Evolutionary conservation across 1,284 basidiomycete genomes (phyloP).

Genomic region (Grifola frondosa): DNA sequence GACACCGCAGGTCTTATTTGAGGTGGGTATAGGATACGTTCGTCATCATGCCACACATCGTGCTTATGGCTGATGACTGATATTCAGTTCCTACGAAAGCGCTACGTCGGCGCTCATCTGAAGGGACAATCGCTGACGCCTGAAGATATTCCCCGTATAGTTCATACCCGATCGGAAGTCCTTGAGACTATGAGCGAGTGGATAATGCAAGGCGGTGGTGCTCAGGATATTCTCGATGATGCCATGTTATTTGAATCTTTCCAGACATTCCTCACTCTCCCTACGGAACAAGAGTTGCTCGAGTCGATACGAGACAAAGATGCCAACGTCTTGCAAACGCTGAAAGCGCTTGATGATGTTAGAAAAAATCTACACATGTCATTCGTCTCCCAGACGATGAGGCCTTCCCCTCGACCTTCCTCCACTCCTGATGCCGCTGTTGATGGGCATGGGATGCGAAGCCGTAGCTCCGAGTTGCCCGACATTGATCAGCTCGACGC

Average conservation of each 20-base stretch:
- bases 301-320: constrained; percentile 27
- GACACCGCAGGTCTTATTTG: constrained; percentile 76
- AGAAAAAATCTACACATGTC: constrained; percentile 41
- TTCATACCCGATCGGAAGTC: constrained; percentile 51
- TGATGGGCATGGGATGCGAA: constrained; percentile 30
- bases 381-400: constrained; percentile 60
- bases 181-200: constrained; percentile 67
- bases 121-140: constrained; percentile 17
- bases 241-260: constrained; percentile 57
- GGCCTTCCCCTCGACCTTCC: constrained; percentile 45
- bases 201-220: constrained; percentile 67
- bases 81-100: constrained; percentile 67
- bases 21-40: constrained; percentile 61
- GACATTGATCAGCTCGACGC: constrained; percentile 66
- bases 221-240: constrained; percentile 75
- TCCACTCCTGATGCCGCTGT: constrained; percentile 30
- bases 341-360: constrained; percentile 45
- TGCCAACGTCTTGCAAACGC: constrained; percentile 45
- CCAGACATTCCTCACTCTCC: constrained; percentile 49
- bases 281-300: constrained; percentile 23
- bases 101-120: constrained; percentile 55
- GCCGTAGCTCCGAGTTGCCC: constrained; percentile 56
- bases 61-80: constrained; percentile 7
- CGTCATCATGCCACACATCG: background rate
- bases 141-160: constrained; percentile 26